Base-by-base conservation (phyloP, 345 rosid genomes). In the Hibiscus trionum region DNA sequence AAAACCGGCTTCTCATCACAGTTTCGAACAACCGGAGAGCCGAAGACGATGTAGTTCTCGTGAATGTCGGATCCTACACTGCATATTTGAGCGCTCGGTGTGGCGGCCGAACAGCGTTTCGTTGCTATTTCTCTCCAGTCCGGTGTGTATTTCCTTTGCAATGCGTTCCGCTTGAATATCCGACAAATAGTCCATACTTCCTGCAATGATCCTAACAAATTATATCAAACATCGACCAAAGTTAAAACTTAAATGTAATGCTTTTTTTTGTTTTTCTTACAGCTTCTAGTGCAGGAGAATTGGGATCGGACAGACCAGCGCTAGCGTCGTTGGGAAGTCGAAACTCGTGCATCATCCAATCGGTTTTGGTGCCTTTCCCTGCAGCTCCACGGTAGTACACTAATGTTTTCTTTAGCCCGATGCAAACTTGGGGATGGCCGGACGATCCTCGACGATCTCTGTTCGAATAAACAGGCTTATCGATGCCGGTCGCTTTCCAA, bases 291-390 rank as follows among this genome's bases (percentile, higher is more conserved):
- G 52, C 16, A 47, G n/a, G 52, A 47, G 52, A 47, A 14, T 47
- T 47, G 52, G 52, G n/a, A 47, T 47, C 52, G n/a, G n/a, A 3
- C 11, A 47, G 52, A 11, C 15, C 4, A 73, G 71, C 64, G 67
- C 31, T 69, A 77, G 73, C 73, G 60, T 72, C 67, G 27, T 65
- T 59, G 4, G 97, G 96, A 49, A 94, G 95, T 72, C 97, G 96
- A 83, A 91, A 94, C 78, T 94, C 98, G 19, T 94, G 91, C 98
- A 94, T 94, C 98, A 94, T 94, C 98, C 97, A 94, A 53, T 91
- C 97, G 0, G 98, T 91, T 78, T 94, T 94, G 79, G 81, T 88
- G 66, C 97, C 98, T 86, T 94, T 94, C 4, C 96, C 97, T 0
- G 98, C 98, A 9, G 83, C 81, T 62, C 98, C 98, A 0, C 93